These are phyloP conservation scores for Plantago elongata DNA, from an alignment of 257 asterid genomes.

Conservation along the genomic window DNA sequence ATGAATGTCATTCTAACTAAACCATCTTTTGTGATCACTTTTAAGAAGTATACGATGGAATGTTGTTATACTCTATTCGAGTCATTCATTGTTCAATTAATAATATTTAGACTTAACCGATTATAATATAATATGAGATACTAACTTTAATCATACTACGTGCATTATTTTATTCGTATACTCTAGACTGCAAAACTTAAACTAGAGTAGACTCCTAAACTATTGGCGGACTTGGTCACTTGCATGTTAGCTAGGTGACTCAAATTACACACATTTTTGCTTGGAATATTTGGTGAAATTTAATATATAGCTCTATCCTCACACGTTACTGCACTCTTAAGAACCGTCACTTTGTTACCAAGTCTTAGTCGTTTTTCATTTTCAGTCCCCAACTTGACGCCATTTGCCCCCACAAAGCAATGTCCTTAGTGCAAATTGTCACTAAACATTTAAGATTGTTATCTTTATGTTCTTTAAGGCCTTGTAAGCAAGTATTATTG, in stretches of 20 bases:
- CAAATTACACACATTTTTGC: conserved; percentile 1
- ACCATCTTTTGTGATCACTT: not conserved
- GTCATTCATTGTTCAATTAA: not conserved
- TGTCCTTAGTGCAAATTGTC: not conserved
- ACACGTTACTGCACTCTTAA: not conserved
- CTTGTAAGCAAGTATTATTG: too few relatives aligned
- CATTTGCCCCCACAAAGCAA: not conserved
- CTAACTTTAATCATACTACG: too few relatives aligned
- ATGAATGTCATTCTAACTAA: too few relatives aligned
- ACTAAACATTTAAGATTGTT: not conserved
- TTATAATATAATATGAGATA: too few relatives aligned
- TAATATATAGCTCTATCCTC: conserved; percentile 8
- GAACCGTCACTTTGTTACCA: not conserved
- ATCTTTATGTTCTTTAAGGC: not conserved
- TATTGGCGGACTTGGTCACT: conserved; percentile 16
- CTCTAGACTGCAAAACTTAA: too few relatives aligned
- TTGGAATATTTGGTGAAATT: conserved; percentile 11
- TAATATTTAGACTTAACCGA: too few relatives aligned
- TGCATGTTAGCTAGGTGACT: not conserved
- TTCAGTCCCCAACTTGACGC: too few relatives aligned
- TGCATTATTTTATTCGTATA: too few relatives aligned
- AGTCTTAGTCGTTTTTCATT: not conserved
- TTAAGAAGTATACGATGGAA: not conserved
- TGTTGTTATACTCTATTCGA: not conserved
- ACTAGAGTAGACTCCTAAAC: not conserved